These are phyloP conservation scores for Mediolabrus comicus DNA, from an alignment of 108 stramenopile genomes.

Conservation along the genomic window DNA sequence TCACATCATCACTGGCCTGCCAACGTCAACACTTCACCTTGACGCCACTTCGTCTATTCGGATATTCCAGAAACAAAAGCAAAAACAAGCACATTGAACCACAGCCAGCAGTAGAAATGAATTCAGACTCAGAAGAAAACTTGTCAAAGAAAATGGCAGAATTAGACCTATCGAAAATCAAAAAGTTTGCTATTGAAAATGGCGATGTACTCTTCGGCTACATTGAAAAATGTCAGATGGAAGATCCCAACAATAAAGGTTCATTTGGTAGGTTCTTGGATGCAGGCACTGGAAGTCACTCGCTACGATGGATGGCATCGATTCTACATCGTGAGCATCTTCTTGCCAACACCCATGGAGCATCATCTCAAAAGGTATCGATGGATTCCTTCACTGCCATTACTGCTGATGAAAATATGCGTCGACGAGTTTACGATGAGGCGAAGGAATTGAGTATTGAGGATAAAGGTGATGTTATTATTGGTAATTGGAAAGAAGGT, in stretches of 20 bases:
- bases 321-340: conserved; percentile 47
- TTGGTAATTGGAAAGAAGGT: conserved; percentile 87
- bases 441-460: conserved; percentile 56
- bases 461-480: conserved; percentile 64
- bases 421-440: conserved; percentile 60
- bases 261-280: conserved; percentile 83
- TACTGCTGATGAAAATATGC: conserved; percentile 85
- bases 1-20: neutral
- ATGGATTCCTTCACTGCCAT: conserved; percentile 76
- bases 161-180: conserved; percentile 31
- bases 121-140: neutral
- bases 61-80: neutral
- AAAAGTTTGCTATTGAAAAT: conserved; percentile 53
- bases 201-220: conserved; percentile 80
- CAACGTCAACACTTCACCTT: neutral
- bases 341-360: conserved; percentile 11
- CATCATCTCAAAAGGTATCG: conserved; percentile 25
- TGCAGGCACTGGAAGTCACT: conserved; percentile 93
- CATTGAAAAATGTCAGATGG: conserved; percentile 74
- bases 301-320: conserved; percentile 90
- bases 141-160: neutral
- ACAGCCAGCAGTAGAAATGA: neutral
- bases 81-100: neutral
- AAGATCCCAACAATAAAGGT: conserved; percentile 13
- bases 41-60: neutral